Evolutionary conservation across 176 grass and related monocot genomes (phyloP).

Genomic region (Eleusine indica): DNA sequence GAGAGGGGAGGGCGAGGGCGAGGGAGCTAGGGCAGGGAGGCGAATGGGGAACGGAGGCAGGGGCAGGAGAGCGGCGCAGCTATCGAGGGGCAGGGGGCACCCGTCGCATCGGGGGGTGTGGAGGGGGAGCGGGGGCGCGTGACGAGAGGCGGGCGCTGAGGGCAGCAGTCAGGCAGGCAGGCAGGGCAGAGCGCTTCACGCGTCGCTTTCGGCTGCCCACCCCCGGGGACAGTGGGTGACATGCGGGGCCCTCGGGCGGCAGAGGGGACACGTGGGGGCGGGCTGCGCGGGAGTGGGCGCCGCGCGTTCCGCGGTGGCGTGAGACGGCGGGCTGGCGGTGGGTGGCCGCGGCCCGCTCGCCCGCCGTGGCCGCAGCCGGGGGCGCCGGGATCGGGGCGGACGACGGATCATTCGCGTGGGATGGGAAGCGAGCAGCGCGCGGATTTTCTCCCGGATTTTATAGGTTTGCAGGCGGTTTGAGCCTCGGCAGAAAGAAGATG

Average conservation of each 20-base stretch:
- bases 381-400: conserved; percentile 15
- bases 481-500: background rate
- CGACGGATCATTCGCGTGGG: conserved; percentile 35
- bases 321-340: conserved; percentile 25
- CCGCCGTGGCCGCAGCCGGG: conserved; percentile 29
- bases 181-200: conserved; percentile 53
- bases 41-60: conserved; percentile 55
- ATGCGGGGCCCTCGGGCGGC: conserved; percentile 50
- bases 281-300: conserved; percentile 33
- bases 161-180: conserved; percentile 18
- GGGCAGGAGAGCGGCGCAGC: conserved; percentile 62
- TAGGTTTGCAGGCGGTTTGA: conserved; percentile 34
- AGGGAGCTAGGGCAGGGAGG: conserved; percentile 30
- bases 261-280: conserved; percentile 56
- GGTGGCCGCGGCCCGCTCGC: conserved; percentile 40
- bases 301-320: conserved; percentile 44
- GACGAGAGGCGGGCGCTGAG: conserved; percentile 36
- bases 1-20: conserved; percentile 15
- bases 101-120: conserved; percentile 55
- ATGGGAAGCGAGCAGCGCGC: background rate
- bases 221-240: conserved; percentile 50
- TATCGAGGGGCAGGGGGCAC: conserved; percentile 65
- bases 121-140: conserved; percentile 26
- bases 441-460: conserved; percentile 35
- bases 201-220: conserved; percentile 73